Evolutionary conservation across 306 rosid species (phyloP), one percentile per base, ranked within the genome.

Genomic region (Dalbergia cultrata): DNA sequence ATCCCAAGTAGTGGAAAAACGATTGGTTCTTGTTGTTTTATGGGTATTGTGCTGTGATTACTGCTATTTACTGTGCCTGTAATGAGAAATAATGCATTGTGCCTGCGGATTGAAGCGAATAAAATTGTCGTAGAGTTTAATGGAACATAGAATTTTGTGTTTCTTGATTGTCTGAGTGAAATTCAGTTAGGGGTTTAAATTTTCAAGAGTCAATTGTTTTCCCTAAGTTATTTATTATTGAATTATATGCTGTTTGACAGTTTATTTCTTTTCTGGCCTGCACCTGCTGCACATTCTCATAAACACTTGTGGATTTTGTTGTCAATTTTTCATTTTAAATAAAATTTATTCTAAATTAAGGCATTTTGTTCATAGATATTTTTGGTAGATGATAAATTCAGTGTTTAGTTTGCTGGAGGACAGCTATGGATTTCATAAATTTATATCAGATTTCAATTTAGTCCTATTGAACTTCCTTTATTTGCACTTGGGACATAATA

Each of bases 311-410:
- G 58, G 53, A 22, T 62, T 63, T 75, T 58, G 67, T 75, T 26
- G 49, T 19, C 52, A 3, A 16, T 22, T n/a, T 34, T 63, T 49
- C 12, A 10, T 52, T 21, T 17, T 73, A 8, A 0, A 19, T 31
- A 16, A 49, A 45, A 59, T 34, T 61, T 74, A 13, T 59, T 41
- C 12, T 37, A 14, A 78, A 62, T 34, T 74, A 31, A 54, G 44
- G 74, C 61, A n/a, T 45, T 34, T 65, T 57, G 45, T 75, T 70
- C 53, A 34, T 49, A 34, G 65, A 83, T 80, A 66, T 66, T 65
- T 67, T 76, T 71, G 71, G 80, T 54, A 34, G 78, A 47, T 75
- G 75, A 67, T 72, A 53, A 82, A 35, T 47, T 34, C 13, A 50
- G 52, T 70, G 69, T 82, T 19, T 59, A 74, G 80, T 70, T 74